Conservation (phyloP, 169 alveolate genomes). For the Babesia caballi region DNA sequence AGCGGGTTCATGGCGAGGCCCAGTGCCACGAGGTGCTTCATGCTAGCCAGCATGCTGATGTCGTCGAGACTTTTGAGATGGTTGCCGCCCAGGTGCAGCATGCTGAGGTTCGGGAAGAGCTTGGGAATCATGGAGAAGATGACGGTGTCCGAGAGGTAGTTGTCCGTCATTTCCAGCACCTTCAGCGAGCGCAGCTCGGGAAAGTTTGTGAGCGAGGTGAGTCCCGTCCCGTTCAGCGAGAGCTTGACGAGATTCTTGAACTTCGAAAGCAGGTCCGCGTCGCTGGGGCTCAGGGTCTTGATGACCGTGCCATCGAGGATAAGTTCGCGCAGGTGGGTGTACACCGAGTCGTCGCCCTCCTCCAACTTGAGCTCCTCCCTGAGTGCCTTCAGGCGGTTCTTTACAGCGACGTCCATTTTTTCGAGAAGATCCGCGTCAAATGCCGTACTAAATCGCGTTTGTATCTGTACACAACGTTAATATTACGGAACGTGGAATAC, state of each 20-base stretch:
- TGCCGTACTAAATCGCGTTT: not conserved
- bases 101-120: conserved; percentile 80
- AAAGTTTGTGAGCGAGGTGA: conserved; percentile 75
- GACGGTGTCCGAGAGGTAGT: conserved; percentile 80
- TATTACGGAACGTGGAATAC: no score
- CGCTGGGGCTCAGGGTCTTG: conserved; percentile 70
- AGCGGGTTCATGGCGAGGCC: conserved; percentile 87
- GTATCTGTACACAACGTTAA: no score
- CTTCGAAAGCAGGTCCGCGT: conserved; percentile 75
- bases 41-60: conserved; percentile 54
- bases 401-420: conserved; percentile 71
- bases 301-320: conserved; percentile 84
- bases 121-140: conserved; percentile 71
- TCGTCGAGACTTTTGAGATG: conserved; percentile 78
- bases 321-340: conserved; percentile 72
- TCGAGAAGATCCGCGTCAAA: not conserved
- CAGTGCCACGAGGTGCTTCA: conserved; percentile 73
- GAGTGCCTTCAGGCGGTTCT: conserved; percentile 62
- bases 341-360: conserved; percentile 70
- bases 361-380: conserved; percentile 63
- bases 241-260: conserved; percentile 76
- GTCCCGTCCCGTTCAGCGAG: conserved; percentile 86
- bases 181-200: conserved; percentile 81
- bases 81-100: conserved; percentile 86
- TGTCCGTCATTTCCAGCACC: conserved; percentile 84